Evolutionary conservation across 352 stramenopile species (phyloP), one percentile per base, ranked within the genome.

Genomic region (Phytophthora hibernalis): DNA sequence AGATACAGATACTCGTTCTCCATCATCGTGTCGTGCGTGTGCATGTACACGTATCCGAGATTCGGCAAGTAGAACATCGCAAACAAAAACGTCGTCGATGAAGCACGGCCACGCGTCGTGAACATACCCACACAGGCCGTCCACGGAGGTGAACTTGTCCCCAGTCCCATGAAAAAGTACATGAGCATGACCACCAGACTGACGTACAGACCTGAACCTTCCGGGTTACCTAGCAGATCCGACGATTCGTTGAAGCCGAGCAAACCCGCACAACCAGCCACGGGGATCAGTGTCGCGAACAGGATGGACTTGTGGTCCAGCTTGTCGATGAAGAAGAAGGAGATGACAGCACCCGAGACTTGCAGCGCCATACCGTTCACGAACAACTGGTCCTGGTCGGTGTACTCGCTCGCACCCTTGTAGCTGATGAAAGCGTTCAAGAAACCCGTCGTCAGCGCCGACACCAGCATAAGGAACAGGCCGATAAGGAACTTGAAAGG

Each of bases 291-390:
- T 48, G 85, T 91, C 24, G 80, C 81, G 21, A 90, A 82, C 8
- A 93, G 60, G 26, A 93, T 77, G 6, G 74, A 85, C 65, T 87
- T 86, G 77, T 92, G 83, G 59, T 91, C 83, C 21, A 90, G 55
- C 57, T 87, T 86, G 70, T 93, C 85, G 31, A 93, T 91, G 70
- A 91, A 85, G 69, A 93, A 93, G 64, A 93, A 88, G 54, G 81
- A 79, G 15, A 93, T 67, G 3, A 84, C 54, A 5, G 82, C 75
- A 47, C 85, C 85, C 2, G 69, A 62, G n/a, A 87, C 52, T 59
- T 93, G 77, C 30, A 93, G 59, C 18, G 74, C 59, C 55, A 90
- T 74, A 11, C 60, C 76, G 65, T 85, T 89, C 35, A 89, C 78
- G 33, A 87, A 89, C 38, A 87, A 72, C 18, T 77, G 51, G 24